A percentile compares a stretch with the other conserved stretches of the same genome.
Conservation (phyloP, 1,139 yeast genomes). For the Sugiyamaella pinicola region DNA sequence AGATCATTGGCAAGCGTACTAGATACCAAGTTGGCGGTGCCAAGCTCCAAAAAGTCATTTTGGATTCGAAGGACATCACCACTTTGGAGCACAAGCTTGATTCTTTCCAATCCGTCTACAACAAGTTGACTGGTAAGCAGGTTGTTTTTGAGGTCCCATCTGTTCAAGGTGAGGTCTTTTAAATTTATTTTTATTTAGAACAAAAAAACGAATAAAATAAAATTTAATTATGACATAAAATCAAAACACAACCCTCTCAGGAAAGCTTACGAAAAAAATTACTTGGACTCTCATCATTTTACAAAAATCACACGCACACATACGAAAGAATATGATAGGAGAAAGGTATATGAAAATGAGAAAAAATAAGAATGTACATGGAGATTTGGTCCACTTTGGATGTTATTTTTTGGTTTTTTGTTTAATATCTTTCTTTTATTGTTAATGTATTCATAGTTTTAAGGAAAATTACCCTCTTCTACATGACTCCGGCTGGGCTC, state of each 20-base stretch:
- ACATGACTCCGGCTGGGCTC: conserved; percentile 1
- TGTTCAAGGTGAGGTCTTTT: conserved; percentile 61
- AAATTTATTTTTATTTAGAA: conserved; percentile 38
- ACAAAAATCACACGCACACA: not conserved
- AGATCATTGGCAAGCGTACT: conserved; percentile 98
- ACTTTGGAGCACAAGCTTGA: conserved; percentile 99
- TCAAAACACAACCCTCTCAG: not conserved
- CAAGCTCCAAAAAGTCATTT: conserved; percentile 97
- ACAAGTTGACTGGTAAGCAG: conserved; percentile 99
- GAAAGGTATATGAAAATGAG: conserved; percentile 4
- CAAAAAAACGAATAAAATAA: conserved; percentile 8
- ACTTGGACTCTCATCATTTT: conserved; percentile 1
- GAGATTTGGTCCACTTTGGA: conserved; percentile 14
- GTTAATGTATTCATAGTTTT: conserved; percentile 20
- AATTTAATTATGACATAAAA: conserved; percentile 2
- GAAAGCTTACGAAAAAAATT: conserved; percentile 7
- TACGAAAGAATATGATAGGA: conserved; percentile 10
- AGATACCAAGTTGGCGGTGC: conserved; percentile 99
- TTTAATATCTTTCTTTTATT: conserved; percentile 9
- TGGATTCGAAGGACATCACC: conserved; percentile 97
- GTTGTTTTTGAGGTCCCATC: conserved; percentile 96
- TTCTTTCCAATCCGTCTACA: conserved; percentile 98
- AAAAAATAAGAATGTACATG: conserved; percentile 7
- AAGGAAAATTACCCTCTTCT: not conserved
- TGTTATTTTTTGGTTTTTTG: conserved; percentile 9